A percentile compares a stretch with the other conserved stretches of the same genome.
These are phyloP conservation scores for Paraconiothyrium brasiliense DNA, from an alignment of 2,329 filamentous ascomycete species.

Conservation along the genomic window DNA sequence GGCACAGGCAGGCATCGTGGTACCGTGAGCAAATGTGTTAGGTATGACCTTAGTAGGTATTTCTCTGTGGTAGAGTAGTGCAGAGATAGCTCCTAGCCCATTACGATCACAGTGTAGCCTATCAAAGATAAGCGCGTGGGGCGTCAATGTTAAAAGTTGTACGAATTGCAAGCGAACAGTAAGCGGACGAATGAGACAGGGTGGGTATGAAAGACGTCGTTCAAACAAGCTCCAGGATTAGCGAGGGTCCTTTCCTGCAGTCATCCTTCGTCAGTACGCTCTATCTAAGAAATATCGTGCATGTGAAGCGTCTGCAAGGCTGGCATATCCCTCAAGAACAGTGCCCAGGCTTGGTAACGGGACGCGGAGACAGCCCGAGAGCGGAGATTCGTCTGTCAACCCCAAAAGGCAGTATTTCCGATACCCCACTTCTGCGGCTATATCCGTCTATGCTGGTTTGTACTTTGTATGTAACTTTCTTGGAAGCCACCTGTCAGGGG, in stretches of 20 bases:
- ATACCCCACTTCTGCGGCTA: background rate
- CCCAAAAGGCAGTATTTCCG: background rate
- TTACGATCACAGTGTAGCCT: background rate
- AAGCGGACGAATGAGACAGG: conserved; percentile 15
- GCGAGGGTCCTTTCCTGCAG: background rate
- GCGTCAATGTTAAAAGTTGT: background rate
- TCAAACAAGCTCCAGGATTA: conserved; percentile 15
- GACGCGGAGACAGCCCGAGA: too few relatives aligned
- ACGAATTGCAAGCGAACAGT: conserved; percentile 1
- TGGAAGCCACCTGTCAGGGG: background rate
- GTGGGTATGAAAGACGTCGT: background rate
- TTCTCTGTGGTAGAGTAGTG: background rate
- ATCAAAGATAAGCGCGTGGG: background rate
- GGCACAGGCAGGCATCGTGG: background rate
- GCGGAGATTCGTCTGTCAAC: too few relatives aligned
- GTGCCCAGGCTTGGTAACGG: background rate
- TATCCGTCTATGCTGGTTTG: background rate
- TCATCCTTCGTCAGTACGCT: background rate
- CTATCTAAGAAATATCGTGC: background rate
- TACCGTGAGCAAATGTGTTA: background rate
- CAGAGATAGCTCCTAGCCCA: background rate
- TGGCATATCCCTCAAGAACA: background rate
- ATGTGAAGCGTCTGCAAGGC: background rate
- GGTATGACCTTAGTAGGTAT: background rate
- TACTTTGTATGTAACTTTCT: background rate